Base-by-base conservation (phyloP, 352 stramenopile genomes). In the Phytophthora hybrid region DNA sequence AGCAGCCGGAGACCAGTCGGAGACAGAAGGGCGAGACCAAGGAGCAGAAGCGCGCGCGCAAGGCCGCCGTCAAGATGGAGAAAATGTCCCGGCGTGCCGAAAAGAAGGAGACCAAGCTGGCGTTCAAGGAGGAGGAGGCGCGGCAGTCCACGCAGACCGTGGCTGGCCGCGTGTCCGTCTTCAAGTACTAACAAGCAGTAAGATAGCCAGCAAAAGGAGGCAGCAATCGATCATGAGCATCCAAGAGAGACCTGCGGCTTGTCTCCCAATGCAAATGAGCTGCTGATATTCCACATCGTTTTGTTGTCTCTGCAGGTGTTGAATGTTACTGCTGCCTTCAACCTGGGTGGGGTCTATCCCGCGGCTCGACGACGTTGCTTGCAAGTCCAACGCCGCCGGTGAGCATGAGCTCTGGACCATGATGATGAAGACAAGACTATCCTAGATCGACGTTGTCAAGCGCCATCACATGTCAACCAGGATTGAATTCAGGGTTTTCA, bases 71-170 rank as follows among this genome's bases (percentile, higher is more conserved):
- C n/a, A 99, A 99, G 81, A 82, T 92, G 79, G 91, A 98, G 64
- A 93, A 98, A 69, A 85, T 91, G 73, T 69, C 97, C 74, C 87
- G 93, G 55, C 83, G 97, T 26, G 90, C 93, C 66, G 93, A 98
- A 69, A 99, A 99, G 89, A 98, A 98, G 78, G 91, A 97, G 73
- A 97, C 91, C 66, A 98, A 97, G 74, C 84, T 93, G 49, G 92
- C 92, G 41, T 98, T 98, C 77, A 93, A 92, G 73, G 89, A 98
- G 32, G 97, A 99, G 71, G 94, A 98, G 74, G 81, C 88, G 74
- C 84, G 87, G 32, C 87, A 94, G 74, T 78, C 79, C 29, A 76
- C 73, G 60, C 83, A 92, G 71, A 93, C 83, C 9, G 69, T 84
- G 34, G 80, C 71, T 41, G 85, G 86, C 67, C 85, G 84, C 26